Evolutionary conservation across 192 early-diverging fungal species (phyloP).

Genomic region (Backusella psychrophila): DNA sequence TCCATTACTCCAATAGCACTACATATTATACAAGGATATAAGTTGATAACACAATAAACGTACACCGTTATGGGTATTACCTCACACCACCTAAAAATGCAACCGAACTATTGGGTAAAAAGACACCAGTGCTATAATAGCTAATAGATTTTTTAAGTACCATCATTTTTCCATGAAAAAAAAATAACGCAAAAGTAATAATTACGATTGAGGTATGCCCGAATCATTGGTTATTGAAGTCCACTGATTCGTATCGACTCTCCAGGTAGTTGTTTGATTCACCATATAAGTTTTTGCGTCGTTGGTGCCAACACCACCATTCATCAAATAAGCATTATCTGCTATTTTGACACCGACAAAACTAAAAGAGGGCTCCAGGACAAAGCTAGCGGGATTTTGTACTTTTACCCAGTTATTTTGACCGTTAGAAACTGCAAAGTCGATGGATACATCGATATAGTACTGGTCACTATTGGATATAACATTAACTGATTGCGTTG

Average conservation of each 20-base stretch:
- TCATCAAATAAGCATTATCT: neutral
- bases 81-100: neutral
- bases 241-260: neutral
- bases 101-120: neutral
- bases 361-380: neutral
- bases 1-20: neutral
- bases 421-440: neutral
- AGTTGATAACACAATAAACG: neutral
- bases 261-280: constrained; percentile 1
- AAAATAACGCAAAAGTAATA: neutral
- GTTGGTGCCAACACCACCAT: neutral
- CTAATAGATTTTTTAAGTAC: neutral
- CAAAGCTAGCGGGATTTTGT: neutral
- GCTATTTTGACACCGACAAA: neutral
- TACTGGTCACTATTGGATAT: neutral
- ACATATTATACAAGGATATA: neutral
- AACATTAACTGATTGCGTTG: neutral
- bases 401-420: neutral
- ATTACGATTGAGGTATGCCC: neutral
- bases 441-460: neutral
- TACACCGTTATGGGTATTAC: neutral
- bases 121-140: neutral
- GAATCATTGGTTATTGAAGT: neutral
- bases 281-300: neutral
- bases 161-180: neutral